Evolutionary conservation across 441 rosid species (phyloP), one percentile per base, ranked within the genome.

Genomic region (Gossypium lobatum): DNA sequence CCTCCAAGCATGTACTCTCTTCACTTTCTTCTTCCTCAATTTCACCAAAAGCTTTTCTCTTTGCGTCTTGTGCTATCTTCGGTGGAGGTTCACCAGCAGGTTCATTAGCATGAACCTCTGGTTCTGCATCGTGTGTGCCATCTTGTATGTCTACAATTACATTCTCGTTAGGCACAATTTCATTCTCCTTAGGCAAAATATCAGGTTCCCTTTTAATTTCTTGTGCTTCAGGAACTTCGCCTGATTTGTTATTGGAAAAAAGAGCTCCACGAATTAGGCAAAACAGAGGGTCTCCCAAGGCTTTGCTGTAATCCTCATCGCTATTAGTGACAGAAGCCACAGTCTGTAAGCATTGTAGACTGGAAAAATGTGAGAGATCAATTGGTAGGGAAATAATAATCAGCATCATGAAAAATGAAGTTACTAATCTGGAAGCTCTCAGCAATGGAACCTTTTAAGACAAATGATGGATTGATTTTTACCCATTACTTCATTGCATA

Each of bases 241-340:
- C 55, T 60, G 82, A 80, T 75, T 78, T 66, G 21, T 73, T 64
- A 34, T 21, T 25, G 34, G 85, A 62, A 80, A 81, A 85, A 73
- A 93, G 83, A 75, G 87, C 80, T 77, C 88, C 82, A 9, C 84
- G 88, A 58, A 93, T 83, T 42, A 65, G 83, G 80, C 79, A 58
- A 73, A 85, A 95, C 80, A 95, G 68, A 39, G 95, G 89, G 76
- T 84, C 89, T 54, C 64, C 76, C 85, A 95, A 81, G 70, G 88
- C 93, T 75, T 80, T 79, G 64, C 69, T 63, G 74, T 85, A 95
- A 66, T 88, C 98, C 85, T 88, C 86, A 70, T 88, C 89, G 0
- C 67, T 42, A 23, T 73, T 78, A 72, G 84, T 81, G 46, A 85
- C 85, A 21, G 92, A 84, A 64, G 87, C 86, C 74, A 89, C 91